Percentiles rank a stretch among this genome's conserved stretches.
These are phyloP conservation scores for Parachaetomium inaequale DNA, from an alignment of 495 filamentous ascomycete genomes.

Conservation along the genomic window DNA sequence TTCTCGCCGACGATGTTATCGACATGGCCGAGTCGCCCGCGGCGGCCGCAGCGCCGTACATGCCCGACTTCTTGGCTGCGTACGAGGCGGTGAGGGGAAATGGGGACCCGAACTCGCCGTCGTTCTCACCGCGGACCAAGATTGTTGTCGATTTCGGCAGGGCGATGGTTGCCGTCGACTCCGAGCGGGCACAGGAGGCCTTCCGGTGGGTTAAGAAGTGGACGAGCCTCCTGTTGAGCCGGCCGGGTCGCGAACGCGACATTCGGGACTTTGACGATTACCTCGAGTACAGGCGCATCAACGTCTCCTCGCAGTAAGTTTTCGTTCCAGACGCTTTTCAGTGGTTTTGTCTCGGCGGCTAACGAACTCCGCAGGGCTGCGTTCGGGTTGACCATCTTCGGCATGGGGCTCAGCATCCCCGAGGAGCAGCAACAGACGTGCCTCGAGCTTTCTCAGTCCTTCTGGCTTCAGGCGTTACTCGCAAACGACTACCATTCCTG, in stretches of 20 bases:
- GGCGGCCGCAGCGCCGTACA: background rate
- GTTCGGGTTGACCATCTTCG: background rate
- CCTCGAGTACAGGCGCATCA: conserved; percentile 1
- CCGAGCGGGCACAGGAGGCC: background rate
- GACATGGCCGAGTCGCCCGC: background rate
- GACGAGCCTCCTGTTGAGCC: background rate
- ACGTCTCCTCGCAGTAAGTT: background rate
- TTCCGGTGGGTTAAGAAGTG: background rate
- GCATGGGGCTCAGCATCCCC: conserved; percentile 2
- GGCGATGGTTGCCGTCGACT: background rate
- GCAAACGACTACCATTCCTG: conserved; percentile 12
- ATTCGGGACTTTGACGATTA: conserved; percentile 7
- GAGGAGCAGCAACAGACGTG: conserved; percentile 4
- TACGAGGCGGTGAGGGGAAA: background rate
- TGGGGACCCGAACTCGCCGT: background rate
- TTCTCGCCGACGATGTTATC: background rate
- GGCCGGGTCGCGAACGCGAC: background rate
- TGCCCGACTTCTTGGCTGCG: background rate
- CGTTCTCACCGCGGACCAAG: background rate
- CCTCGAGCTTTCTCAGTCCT: background rate
- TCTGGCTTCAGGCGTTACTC: conserved; percentile 1
- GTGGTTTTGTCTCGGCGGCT: background rate
- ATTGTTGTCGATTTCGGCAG: background rate
- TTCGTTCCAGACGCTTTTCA: too few relatives aligned
- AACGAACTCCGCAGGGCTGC: background rate